Evolutionary conservation across 2,329 filamentous ascomycete genomes (phyloP).

Genomic region (Cercospora sp.): DNA sequence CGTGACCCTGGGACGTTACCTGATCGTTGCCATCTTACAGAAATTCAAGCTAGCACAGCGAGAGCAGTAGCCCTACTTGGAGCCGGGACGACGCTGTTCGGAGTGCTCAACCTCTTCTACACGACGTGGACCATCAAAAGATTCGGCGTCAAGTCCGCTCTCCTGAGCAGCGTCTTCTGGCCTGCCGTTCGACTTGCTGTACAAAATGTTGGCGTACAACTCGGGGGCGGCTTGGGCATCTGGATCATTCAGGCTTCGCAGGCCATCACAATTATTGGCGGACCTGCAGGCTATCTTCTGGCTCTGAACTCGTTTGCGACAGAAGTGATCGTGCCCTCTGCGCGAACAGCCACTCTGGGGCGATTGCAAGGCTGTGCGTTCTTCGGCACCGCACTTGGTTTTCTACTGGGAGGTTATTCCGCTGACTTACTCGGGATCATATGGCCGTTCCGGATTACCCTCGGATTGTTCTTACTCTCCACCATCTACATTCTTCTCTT

Average conservation of each 20-base stretch:
- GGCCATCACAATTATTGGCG: constrained; percentile 67
- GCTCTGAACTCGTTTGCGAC: constrained; percentile 69
- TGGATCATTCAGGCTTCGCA: constrained; percentile 68
- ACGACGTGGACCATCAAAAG: constrained; percentile 67
- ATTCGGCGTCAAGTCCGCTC: constrained; percentile 63
- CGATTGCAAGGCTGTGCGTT: constrained; percentile 66
- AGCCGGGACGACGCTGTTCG: constrained; percentile 68
- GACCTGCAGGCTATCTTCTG: constrained; percentile 68
- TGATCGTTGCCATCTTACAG: constrained; percentile 61
- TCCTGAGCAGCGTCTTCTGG: constrained; percentile 64
- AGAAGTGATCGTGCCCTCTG: constrained; percentile 61
- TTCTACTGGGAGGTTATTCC: constrained; percentile 64
- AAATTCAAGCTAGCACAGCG: constrained; percentile 66
- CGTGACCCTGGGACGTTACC: constrained; percentile 47
- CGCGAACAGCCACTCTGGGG: constrained; percentile 66
- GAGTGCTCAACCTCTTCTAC: constrained; percentile 67
- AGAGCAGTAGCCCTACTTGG: constrained; percentile 64
- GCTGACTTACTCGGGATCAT: constrained; percentile 64
- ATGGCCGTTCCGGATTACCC: constrained; percentile 65
- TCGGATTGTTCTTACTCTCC: constrained; percentile 55
- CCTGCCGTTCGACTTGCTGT: constrained; percentile 64
- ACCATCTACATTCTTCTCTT: constrained; percentile 46
- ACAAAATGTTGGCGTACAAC: constrained; percentile 65
- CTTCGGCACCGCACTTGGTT: constrained; percentile 66
- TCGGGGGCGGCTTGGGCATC: constrained; percentile 64